A percentile compares a stretch with the other conserved stretches of the same genome.
phyloP scores from a whole-genome alignment of 768 basidiomycete species.

The Leucosporidium creatinivorum region DNA sequence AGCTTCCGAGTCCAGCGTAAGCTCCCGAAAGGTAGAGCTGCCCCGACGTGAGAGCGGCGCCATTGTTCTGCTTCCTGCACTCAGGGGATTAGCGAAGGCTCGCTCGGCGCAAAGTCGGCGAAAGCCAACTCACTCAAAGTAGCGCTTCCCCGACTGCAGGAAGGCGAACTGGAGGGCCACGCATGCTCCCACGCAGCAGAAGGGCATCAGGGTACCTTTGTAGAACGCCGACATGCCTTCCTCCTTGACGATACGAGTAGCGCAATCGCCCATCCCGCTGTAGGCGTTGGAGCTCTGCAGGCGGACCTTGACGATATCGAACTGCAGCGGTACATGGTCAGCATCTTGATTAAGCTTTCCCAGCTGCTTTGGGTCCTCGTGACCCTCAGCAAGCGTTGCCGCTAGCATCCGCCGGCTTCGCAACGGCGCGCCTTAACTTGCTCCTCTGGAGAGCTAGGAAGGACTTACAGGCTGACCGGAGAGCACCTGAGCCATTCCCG shows the following conservation, averaged over 20 bases:
- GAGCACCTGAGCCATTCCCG: constrained; percentile 27
- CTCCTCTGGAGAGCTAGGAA: background rate
- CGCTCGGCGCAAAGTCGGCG: background rate
- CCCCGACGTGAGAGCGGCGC: constrained; percentile 52
- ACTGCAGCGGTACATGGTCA: constrained; percentile 7
- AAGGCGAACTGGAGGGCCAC: constrained; percentile 32
- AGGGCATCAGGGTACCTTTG: constrained; percentile 31
- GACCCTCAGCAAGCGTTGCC: background rate
- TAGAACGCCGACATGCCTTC: constrained; percentile 31
- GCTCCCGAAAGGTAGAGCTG: constrained; percentile 75
- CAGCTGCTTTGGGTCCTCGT: background rate
- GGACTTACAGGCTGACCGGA: constrained; percentile 32
- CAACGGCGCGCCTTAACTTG: background rate
- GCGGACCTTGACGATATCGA: constrained; percentile 35
- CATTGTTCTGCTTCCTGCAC: constrained; percentile 39
- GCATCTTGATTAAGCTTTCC: too few relatives aligned
- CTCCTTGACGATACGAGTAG: constrained; percentile 14
- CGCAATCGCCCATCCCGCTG: constrained; percentile 23
- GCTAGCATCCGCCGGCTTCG: background rate
- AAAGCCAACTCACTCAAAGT: constrained; percentile 16
- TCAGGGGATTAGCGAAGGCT: background rate
- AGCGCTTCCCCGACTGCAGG: constrained; percentile 29
- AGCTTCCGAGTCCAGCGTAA: constrained; percentile 79
- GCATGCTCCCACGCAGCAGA: constrained; percentile 34
- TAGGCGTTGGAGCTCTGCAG: constrained; percentile 30